Evolutionary conservation across 805 yeast genomes (phyloP), one percentile per base, ranked within the genome.

Genomic region (Wickerhamiella cacticola): DNA sequence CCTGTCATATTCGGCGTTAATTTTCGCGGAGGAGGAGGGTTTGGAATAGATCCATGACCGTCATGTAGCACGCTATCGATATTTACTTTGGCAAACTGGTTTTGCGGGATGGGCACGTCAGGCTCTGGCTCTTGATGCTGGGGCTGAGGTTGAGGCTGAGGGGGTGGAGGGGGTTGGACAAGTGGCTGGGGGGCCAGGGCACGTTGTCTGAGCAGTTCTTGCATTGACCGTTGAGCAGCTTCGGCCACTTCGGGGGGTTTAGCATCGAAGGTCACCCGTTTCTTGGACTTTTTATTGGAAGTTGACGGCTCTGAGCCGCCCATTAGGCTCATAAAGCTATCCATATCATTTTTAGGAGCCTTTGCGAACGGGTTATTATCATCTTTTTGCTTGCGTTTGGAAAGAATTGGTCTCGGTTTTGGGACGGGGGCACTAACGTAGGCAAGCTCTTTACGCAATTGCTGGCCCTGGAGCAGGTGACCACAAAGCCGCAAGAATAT

Each of bases 251-350:
- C 59, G 1, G 68, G 68, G n/a, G 67, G 67, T 23, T 51, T 52
- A 23, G 56, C 54, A 49, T 62, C 62, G 48, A 64, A 64, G 4
- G 65, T 62, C 18, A 64, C 68, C 41, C 63, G 54, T 54, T 64
- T 64, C 29, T 51, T 57, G 48, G 43, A 50, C 41, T 33, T 42
- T 49, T 19, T 46, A 51, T 41, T 46, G 23, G 16, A 3, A 5
- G 41, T 18, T 24, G 26, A 12, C 3, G 24, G 8, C 21, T 9
- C 5, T 13, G 34, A 19, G 49, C 96, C 96, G 0, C 95, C 85
- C 55, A 88, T 70, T 57, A 88, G 78, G 53, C 82, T 80, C 15
- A 95, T 83, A 63, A 88, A 88, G 25, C 86, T 76, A 62, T 88
- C 95, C 55, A 88, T 68, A 59, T 88, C 95, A 21, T 85, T 36